A percentile compares a stretch with the other conserved stretches of the same genome.
phyloP scores from a whole-genome alignment of 192 early-diverging fungal genomes.

The Chytriomyces hyalinus region DNA sequence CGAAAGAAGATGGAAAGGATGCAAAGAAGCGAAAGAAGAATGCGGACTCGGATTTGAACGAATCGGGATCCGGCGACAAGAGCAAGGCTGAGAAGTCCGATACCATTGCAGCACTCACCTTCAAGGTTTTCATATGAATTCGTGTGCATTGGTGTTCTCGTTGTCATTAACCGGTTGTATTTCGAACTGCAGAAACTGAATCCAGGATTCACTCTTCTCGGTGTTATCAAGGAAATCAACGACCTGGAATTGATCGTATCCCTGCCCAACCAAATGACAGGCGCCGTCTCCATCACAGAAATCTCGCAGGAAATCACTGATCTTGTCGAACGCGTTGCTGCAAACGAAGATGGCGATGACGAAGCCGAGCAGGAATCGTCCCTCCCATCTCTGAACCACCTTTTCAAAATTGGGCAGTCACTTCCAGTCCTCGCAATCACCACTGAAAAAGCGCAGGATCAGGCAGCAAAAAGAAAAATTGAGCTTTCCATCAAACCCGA shows the following conservation, averaged over 20 bases:
- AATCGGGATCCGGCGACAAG: background rate
- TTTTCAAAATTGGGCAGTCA: conserved; percentile 85
- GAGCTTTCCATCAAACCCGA: conserved; percentile 80
- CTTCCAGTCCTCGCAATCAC: conserved; percentile 75
- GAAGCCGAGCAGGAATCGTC: conserved; percentile 46
- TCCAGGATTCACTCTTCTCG: conserved; percentile 67
- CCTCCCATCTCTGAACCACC: conserved; percentile 69
- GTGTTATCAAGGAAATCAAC: conserved; percentile 78
- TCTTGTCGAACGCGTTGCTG: conserved; percentile 71
- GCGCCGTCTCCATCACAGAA: conserved; percentile 85
- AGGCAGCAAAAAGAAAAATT: conserved; percentile 60
- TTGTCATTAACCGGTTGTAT: background rate
- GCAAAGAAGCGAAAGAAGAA: conserved; percentile 33
- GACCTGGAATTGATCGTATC: conserved; percentile 82
- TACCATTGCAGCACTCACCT: conserved; percentile 56
- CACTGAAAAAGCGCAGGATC: conserved; percentile 36
- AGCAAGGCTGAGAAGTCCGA: background rate
- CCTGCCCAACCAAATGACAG: conserved; percentile 84
- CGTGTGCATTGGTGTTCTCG: background rate
- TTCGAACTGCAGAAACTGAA: conserved; percentile 4
- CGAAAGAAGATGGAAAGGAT: conserved; percentile 54
- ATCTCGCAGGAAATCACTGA: conserved; percentile 77
- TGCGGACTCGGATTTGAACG: background rate
- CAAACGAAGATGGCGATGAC: conserved; percentile 61
- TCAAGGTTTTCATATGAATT: conserved; percentile 53